Evolutionary conservation across 306 rosid species (phyloP).

Genomic region (Inga leiocalycina): DNA sequence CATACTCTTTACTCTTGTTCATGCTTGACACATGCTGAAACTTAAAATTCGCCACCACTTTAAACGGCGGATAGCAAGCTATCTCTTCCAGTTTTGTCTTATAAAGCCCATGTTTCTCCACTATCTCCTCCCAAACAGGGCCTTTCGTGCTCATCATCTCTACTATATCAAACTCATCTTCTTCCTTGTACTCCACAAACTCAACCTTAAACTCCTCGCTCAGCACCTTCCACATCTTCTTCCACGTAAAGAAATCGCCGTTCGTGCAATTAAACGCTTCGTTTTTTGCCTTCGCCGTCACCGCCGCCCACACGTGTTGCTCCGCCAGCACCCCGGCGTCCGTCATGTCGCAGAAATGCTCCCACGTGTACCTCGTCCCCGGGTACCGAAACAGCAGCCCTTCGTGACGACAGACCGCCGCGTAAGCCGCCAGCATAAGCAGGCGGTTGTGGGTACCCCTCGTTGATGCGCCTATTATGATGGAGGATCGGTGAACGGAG

Average conservation of each 20-base stretch:
- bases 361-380: slow-evolving; percentile 44
- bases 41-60: slow-evolving; percentile 15
- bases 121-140: slow-evolving; percentile 45
- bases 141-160: slow-evolving; percentile 47
- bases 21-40: slow-evolving; percentile 55
- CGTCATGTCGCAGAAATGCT: slow-evolving; percentile 50
- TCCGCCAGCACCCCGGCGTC: slow-evolving; percentile 40
- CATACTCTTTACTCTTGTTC: slow-evolving; percentile 47
- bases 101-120: slow-evolving; percentile 41
- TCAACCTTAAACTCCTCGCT: slow-evolving; percentile 30
- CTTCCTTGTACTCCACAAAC: slow-evolving; percentile 36
- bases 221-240: slow-evolving; percentile 34
- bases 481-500: slow-evolving; percentile 42
- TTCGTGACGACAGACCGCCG: slow-evolving; percentile 30
- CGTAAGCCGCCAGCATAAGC: slow-evolving; percentile 22
- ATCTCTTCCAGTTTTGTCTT: slow-evolving; percentile 46
- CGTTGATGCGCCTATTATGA: slow-evolving; percentile 35
- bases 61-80: not conserved
- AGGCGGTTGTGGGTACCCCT: slow-evolving; percentile 30
- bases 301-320: slow-evolving; percentile 56
- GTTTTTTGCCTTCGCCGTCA: slow-evolving; percentile 26
- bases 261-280: slow-evolving; percentile 49
- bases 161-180: slow-evolving; percentile 28
- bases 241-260: slow-evolving; percentile 47
- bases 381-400: slow-evolving; percentile 41